Evolutionary conservation across 805 yeast genomes (phyloP), one percentile per base, ranked within the genome.

Genomic region (Teunomyces aglyptinius): DNA sequence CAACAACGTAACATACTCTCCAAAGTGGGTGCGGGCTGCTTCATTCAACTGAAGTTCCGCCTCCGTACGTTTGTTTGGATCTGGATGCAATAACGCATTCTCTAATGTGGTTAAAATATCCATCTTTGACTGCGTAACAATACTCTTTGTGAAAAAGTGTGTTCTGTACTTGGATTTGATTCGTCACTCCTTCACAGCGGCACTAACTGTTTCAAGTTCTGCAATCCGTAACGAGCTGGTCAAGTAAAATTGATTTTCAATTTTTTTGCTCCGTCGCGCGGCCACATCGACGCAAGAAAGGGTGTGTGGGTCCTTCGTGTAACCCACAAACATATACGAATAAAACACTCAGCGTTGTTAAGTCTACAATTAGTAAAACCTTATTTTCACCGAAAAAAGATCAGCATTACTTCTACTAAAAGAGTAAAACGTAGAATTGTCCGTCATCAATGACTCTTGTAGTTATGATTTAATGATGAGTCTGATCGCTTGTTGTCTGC

Each of bases 41-140:
- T 78, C 77, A 55, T 76, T 75, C 58, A 92, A 78, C 66, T 88
- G 87, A 36, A 80, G 73, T 67, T 89, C 96, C 50, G 97, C 96
- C 52, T 80, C 78, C 35, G 82, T 68, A 70, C 97, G 82, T 55
- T 80, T 77, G 47, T 71, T 67, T 31, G 85, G 82, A 64, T 87
- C 82, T 18, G 84, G 79, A 60, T 78, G 80, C 56, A 86, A 70
- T 62, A 90, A 80, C 49, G 96, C 95, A 58, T 83, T 83, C 63
- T 89, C 95, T 60, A 90, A 80, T 51, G 86, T 73, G 56, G 77
- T 77, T 54, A 82, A 80, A 61, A 89, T 80, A 68, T 88, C 86
- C 80, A 77, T 78, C 24, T 15, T 27, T 29, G 26, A 24, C 28
- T 20, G 36, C 20, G 36, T 18, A 19, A 19, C 36, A 33, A 33